Evolutionary conservation across 805 yeast genomes (phyloP), one percentile per base, ranked within the genome.

Genomic region (Lipomyces lipofer): DNA sequence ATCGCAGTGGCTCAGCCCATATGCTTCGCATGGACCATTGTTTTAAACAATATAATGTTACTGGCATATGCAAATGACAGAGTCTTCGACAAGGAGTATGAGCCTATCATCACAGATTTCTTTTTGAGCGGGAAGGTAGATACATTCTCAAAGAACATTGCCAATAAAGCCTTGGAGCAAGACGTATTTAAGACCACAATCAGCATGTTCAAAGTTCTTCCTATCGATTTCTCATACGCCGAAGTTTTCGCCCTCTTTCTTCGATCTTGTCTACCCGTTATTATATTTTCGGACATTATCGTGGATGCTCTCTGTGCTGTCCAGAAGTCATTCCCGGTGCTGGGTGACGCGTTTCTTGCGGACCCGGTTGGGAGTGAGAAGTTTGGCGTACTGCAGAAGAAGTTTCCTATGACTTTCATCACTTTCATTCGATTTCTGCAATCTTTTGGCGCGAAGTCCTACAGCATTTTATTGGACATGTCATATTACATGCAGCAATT

Each of bases 341-440:
- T n/a, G n/a, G n/a, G n/a, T n/a, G n/a, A n/a, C n/a, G n/a, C n/a
- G n/a, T n/a, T n/a, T n/a, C n/a, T n/a, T n/a, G n/a, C n/a, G n/a
- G n/a, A n/a, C n/a, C 38, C 39, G 4, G 51, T 17, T 19, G 33
- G 8, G 24, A 39, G 21, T 15, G 28, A 27, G 44, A 45, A 28
- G 2, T 47, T 56, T 22, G 44, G 29, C 22, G 28, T 56, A 39
- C 19, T 56, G 32, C 40, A 53, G n/a, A 46, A 43, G 40, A 89
- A 91, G 64, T 78, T 88, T 57, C 98, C 98, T 0, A 66, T 77
- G 1, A 64, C 82, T 1, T 67, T 88, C 15, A 67, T 77, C 1
- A 84, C 92, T 0, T 82, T 84, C 54, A 69, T 89, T 36, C 76
- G 81, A 50, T 62, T 88, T 10, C 74, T 84, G 12, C 73, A 84